Evolutionary conservation across 2,329 filamentous ascomycete species (phyloP), one percentile per base, ranked within the genome.

Genomic region (Pyrenochaeta sp.): DNA sequence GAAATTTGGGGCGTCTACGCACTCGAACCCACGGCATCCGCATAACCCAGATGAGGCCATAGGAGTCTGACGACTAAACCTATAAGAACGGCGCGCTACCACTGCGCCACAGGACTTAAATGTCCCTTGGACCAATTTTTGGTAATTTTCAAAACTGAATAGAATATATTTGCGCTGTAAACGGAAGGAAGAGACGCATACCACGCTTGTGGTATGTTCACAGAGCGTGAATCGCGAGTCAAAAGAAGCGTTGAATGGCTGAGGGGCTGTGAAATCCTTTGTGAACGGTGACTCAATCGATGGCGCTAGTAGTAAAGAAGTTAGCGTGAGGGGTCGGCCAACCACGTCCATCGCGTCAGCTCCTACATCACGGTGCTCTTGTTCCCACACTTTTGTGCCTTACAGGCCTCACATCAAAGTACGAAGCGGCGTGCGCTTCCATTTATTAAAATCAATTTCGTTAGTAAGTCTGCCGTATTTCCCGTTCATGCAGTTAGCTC

Each of bases 81-180:
- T 64, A 70, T 80, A 80, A 81, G 79, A 79, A 79, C 78, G 77
- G 76, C 79, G 78, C 79, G 79, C 79, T 81, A 81, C 79, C 79
- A 80, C 79, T 80, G 78, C 79, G 79, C 78, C 78, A 81, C 72
- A 73, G 73, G 72, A 76, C 69, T 76, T 59, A 50, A 24, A 52
- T 44, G 36, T 52, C 57, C 60, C 54, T 55, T 45, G 63, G 63
- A 62, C 56, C 61, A 27, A 55, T 54, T 65, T 68, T 68, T 65
- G 36, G 27, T 10, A 30, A 12, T 45, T 60, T 60, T 32, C 24
- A 1, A 50, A 60, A 49, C 59, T 59, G 22, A 0, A 24, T 2
- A 2, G 0, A 19, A 13, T 52, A 64, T 66, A 54, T 32, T n/a
- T 0, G 13, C 12, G 7, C 1, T 15, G 2, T 15, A 24, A 36